Evolutionary conservation across 129 eudicot species (phyloP).

Genomic region (Flaveria trinervia): DNA sequence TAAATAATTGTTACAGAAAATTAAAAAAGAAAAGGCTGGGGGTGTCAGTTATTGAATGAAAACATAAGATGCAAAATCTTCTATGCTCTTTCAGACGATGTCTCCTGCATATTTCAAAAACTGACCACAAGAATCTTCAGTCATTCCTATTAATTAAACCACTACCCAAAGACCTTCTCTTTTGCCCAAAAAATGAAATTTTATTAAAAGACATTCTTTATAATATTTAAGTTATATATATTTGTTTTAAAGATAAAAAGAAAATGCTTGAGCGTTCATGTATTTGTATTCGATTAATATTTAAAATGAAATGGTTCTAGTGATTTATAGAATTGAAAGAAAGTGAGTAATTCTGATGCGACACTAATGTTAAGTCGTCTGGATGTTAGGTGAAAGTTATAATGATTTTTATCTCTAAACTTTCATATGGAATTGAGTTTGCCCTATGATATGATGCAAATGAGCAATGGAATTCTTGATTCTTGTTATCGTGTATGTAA

Average conservation of each 20-base stretch:
- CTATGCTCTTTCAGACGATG: slow-evolving; percentile 35
- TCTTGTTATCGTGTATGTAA: neutral
- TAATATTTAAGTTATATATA: neutral
- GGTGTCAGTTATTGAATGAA: slow-evolving; percentile 39
- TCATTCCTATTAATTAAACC: slow-evolving; percentile 20
- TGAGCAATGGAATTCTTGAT: too few relatives aligned
- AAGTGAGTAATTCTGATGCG: too few relatives aligned
- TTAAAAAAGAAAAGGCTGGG: slow-evolving; percentile 23
- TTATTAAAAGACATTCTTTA: neutral
- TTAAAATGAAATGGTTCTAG: neutral
- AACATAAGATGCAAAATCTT: slow-evolving; percentile 31
- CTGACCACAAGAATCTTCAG: slow-evolving; percentile 38
- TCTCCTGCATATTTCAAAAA: slow-evolving; percentile 29
- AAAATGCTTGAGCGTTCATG: neutral
- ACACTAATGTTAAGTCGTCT: too few relatives aligned
- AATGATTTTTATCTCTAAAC: neutral
- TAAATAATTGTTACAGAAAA: neutral
- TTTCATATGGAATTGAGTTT: neutral
- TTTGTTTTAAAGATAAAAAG: neutral
- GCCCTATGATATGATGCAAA: neutral
- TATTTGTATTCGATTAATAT: neutral
- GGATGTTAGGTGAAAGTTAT: too few relatives aligned
- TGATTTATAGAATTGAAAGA: neutral
- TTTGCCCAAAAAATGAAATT: too few relatives aligned
- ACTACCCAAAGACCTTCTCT: neutral